A percentile compares a stretch with the other conserved stretches of the same genome.
phyloP scores from a whole-genome alignment of 2,329 filamentous ascomycete genomes.

The Aureobasidium sp. region DNA sequence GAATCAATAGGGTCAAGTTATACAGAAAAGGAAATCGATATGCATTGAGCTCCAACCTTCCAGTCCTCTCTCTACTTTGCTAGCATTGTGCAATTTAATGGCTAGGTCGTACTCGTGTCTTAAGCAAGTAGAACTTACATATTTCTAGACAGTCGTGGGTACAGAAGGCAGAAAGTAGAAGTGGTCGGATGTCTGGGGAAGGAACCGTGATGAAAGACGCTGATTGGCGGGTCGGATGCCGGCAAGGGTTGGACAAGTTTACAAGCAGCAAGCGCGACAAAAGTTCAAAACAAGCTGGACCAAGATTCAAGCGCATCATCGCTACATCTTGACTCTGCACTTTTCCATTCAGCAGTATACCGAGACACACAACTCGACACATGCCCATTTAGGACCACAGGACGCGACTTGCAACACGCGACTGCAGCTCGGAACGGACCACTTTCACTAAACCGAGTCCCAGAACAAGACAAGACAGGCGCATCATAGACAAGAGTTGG shows the following conservation, averaged over 20 bases:
- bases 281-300: conserved; percentile 2
- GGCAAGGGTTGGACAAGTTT: not conserved
- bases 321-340: not conserved
- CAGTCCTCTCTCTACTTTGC: no score
- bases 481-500: not conserved
- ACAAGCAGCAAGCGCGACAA: not conserved
- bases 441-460: not conserved
- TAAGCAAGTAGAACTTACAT: no score
- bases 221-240: conserved; percentile 1
- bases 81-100: not conserved
- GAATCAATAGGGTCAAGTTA: not conserved
- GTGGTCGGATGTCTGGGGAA: not conserved
- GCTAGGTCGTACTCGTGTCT: not conserved
- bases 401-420: not conserved
- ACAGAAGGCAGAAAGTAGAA: not conserved
- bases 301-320: not conserved
- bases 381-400: not conserved
- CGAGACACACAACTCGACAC: not conserved
- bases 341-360: no score
- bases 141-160: no score
- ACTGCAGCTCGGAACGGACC: not conserved
- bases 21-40: not conserved
- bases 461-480: not conserved
- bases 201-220: not conserved
- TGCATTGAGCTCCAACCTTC: not conserved